These are phyloP conservation scores for Pleurotus djamor DNA, from an alignment of 768 basidiomycete species.

Conservation along the genomic window DNA sequence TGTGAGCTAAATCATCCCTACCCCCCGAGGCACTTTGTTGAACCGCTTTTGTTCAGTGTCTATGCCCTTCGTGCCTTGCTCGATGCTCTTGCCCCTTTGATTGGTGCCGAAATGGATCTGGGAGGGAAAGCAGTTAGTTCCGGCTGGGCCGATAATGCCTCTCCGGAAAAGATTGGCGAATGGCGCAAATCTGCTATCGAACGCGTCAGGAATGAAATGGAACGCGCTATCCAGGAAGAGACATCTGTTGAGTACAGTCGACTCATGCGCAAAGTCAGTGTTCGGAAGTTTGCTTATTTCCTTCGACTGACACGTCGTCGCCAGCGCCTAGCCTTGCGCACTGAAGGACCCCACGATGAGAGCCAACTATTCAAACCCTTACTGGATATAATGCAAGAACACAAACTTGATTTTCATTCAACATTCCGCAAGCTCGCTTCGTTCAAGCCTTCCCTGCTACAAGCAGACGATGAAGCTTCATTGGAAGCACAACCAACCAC, in stretches of 20 bases:
- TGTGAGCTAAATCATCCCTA: constrained; percentile 41
- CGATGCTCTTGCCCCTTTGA: constrained; percentile 77
- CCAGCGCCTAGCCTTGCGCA: constrained; percentile 76
- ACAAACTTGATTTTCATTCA: constrained; percentile 84
- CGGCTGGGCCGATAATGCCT: constrained; percentile 64
- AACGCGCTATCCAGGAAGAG: constrained; percentile 54
- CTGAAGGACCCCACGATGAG: constrained; percentile 58
- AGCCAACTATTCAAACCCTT: constrained; percentile 58
- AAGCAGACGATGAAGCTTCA: constrained; percentile 2
- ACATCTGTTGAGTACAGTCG: constrained; percentile 63
- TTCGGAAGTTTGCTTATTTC: constrained; percentile 7
- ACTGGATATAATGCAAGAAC: constrained; percentile 68
- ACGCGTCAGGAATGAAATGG: constrained; percentile 56
- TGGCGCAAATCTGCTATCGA: constrained; percentile 63
- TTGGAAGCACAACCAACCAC: background rate
- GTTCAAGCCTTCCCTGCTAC: constrained; percentile 50
- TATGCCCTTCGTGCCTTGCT: constrained; percentile 80
- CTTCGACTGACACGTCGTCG: background rate
- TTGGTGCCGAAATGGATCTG: constrained; percentile 74
- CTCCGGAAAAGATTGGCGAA: constrained; percentile 50
- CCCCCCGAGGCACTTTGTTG: background rate
- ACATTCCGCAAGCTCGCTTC: constrained; percentile 73
- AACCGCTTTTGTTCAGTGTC: constrained; percentile 35
- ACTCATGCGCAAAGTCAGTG: constrained; percentile 64
- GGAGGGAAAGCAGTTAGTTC: constrained; percentile 45